Conservation (phyloP, 768 basidiomycete species). For the Lactifluus subvellereus region DNA sequence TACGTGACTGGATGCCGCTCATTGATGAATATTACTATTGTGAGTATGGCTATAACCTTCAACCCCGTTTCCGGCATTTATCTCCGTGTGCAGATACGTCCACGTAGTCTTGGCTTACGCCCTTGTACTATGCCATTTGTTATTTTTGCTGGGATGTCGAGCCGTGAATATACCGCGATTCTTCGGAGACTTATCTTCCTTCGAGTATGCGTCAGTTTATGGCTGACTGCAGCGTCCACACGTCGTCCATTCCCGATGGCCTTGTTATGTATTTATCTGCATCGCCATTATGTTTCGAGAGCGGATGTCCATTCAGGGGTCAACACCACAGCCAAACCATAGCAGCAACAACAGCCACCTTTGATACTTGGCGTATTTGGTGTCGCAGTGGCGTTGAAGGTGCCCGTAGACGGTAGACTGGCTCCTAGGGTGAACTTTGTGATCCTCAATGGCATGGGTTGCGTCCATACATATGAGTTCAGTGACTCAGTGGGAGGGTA, state of each 20-base stretch:
- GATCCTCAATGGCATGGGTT: neutral
- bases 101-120: slow-evolving; percentile 9
- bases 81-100: slow-evolving; percentile 17
- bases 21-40: slow-evolving; percentile 92
- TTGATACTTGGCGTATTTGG: neutral
- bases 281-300: neutral
- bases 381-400: neutral
- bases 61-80: neutral
- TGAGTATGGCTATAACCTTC: slow-evolving; percentile 36
- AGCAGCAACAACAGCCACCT: neutral
- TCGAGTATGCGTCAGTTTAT: neutral
- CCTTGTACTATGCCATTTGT: neutral
- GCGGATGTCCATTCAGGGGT: neutral
- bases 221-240: neutral
- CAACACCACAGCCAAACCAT: neutral
- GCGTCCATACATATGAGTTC: neutral
- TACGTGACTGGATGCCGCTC: slow-evolving; percentile 83
- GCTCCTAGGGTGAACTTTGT: neutral
- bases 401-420: neutral
- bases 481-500: neutral
- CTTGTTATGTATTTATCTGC: slow-evolving; percentile 2
- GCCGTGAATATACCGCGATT: slow-evolving; percentile 5
- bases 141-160: neutral
- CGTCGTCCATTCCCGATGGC: neutral
- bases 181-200: neutral